Conservation (phyloP, 2,329 filamentous ascomycete species). For the Myriangium duriaei region DNA sequence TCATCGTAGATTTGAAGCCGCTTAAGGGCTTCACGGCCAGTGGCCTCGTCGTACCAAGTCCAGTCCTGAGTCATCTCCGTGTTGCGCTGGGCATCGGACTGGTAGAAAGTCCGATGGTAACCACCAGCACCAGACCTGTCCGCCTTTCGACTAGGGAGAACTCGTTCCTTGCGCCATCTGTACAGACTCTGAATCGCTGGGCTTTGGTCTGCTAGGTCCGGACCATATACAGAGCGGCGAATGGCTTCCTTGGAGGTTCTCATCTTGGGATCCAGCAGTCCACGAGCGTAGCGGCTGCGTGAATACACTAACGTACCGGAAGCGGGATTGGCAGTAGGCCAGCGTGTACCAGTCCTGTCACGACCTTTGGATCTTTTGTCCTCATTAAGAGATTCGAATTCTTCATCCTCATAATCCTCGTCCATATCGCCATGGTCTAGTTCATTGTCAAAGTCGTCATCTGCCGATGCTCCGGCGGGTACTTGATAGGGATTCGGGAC, state of each 20-base stretch:
- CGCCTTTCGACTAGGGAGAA: conserved; percentile 36
- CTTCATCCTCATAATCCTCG: conserved; percentile 24
- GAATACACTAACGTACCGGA: too few species aligned
- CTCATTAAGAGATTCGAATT: not conserved
- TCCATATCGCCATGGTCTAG: conserved; percentile 21
- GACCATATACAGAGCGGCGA: conserved; percentile 39
- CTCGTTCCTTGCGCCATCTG: conserved; percentile 39
- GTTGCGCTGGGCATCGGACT: conserved; percentile 27
- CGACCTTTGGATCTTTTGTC: conserved; percentile 4
- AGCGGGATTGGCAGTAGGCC: too few species aligned
- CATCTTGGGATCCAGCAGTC: conserved; percentile 17
- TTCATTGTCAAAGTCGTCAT: conserved; percentile 20
- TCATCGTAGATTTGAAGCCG: conserved; percentile 27
- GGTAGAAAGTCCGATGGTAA: conserved; percentile 32
- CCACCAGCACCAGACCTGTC: conserved; percentile 22
- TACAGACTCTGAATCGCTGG: conserved; percentile 37
- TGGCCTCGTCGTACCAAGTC: conserved; percentile 40
- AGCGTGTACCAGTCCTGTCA: too few species aligned
- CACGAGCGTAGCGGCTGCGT: conserved; percentile 15
- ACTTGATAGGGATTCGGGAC: conserved; percentile 25
- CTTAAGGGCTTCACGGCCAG: conserved; percentile 30
- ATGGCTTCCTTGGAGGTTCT: conserved; percentile 30
- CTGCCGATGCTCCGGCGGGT: conserved; percentile 1
- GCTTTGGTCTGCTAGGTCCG: conserved; percentile 36
- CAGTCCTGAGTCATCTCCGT: conserved; percentile 36